These are phyloP conservation scores for Dactylella cylindrospora DNA, from an alignment of 2,329 filamentous ascomycete species.

Conservation along the genomic window DNA sequence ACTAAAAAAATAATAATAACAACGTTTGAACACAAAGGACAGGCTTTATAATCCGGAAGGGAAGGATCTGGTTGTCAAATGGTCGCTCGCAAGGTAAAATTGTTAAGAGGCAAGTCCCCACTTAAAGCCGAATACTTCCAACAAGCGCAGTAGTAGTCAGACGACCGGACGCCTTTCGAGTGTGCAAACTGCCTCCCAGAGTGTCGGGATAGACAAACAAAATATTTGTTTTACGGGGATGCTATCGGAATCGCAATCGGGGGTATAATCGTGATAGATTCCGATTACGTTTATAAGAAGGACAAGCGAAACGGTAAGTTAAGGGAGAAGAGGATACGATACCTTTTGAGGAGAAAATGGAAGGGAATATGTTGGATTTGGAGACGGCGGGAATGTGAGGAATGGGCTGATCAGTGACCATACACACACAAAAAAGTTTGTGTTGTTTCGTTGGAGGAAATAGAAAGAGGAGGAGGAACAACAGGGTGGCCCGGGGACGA, in stretches of 20 bases:
- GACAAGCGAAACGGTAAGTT: no score
- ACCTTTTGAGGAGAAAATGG: not conserved
- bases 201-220: no score
- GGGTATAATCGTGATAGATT: no score
- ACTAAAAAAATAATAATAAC: not conserved
- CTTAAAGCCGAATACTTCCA: not conserved
- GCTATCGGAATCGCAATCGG: no score
- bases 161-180: no score
- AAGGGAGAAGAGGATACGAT: no score
- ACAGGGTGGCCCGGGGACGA: no score
- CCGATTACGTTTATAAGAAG: no score
- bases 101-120: not conserved
- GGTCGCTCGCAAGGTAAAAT: not conserved
- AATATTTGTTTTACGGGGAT: no score
- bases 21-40: not conserved
- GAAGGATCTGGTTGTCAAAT: not conserved
- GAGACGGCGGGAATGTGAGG: no score
- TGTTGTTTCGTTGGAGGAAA: not conserved
- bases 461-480: not conserved
- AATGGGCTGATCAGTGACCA: not conserved
- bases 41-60: not conserved
- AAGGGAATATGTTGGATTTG: not conserved
- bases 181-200: no score
- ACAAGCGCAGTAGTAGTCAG: no score
- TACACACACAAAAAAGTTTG: not conserved